Evolutionary conservation across 495 filamentous ascomycete species (phyloP).

Genomic region (Penicillium coprophilum): DNA sequence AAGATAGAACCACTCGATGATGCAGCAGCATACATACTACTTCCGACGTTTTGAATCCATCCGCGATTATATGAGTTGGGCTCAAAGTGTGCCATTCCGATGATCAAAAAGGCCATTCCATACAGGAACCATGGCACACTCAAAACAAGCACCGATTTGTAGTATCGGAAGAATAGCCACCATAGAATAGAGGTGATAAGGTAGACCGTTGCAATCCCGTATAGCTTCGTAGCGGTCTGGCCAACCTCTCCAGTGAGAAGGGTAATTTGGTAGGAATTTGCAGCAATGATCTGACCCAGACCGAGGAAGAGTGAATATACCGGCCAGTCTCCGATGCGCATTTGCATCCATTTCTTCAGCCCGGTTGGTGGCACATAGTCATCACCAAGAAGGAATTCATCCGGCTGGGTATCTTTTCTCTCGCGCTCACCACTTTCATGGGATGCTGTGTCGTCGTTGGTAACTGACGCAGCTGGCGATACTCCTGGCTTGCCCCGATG

Average conservation of each 20-base stretch:
- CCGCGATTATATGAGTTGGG: slow-evolving; percentile 40
- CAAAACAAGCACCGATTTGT: slow-evolving; percentile 61
- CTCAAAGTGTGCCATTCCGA: slow-evolving; percentile 63
- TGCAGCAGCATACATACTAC: slow-evolving; percentile 48
- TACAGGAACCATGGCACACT: slow-evolving; percentile 64
- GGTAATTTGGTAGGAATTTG: slow-evolving; percentile 72
- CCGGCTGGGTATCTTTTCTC: slow-evolving; percentile 23
- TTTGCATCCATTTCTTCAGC: slow-evolving; percentile 53
- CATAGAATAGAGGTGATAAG: slow-evolving; percentile 60
- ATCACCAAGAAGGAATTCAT: slow-evolving; percentile 63
- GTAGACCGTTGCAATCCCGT: slow-evolving; percentile 66
- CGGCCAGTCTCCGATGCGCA: slow-evolving; percentile 63
- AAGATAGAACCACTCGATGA: slow-evolving; percentile 53
- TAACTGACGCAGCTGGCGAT: slow-evolving; percentile 39
- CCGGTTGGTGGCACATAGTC: slow-evolving; percentile 68
- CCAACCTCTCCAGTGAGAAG: slow-evolving; percentile 65
- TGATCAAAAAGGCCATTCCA: slow-evolving; percentile 63
- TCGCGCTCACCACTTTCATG: slow-evolving; percentile 37
- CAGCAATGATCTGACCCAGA: slow-evolving; percentile 67
- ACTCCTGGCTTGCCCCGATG: slow-evolving; percentile 33
- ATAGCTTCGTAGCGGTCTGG: slow-evolving; percentile 61
- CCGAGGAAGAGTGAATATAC: slow-evolving; percentile 67
- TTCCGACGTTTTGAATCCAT: slow-evolving; percentile 52
- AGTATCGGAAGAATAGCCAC: slow-evolving; percentile 64
- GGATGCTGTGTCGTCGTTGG: slow-evolving; percentile 39